A percentile compares a stretch with the other conserved stretches of the same genome.
phyloP scores from a whole-genome alignment of 257 asterid genomes.

The Ilex aquifolium region DNA sequence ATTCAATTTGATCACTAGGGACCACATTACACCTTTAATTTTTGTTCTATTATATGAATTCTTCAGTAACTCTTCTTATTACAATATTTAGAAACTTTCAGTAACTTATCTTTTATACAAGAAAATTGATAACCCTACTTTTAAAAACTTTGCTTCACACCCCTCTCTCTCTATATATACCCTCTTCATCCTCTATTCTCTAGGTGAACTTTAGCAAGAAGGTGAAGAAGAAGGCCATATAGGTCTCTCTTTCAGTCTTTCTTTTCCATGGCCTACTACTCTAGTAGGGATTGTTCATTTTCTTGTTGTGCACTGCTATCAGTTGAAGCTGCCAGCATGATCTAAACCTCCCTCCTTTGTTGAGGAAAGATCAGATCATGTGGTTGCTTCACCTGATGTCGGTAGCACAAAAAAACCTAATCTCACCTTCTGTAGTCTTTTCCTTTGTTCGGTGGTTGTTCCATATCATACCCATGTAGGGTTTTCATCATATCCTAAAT shows the following conservation, averaged over 20 bases:
- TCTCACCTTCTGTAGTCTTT: conserved; percentile 11
- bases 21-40: conserved; percentile 26
- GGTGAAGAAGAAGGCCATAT: conserved; percentile 3
- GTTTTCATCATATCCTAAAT: not conserved
- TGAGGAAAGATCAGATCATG: conserved; percentile 31
- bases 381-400: conserved; percentile 32
- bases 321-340: conserved; percentile 41
- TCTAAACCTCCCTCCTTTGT: conserved; percentile 23
- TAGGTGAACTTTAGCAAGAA: conserved; percentile 12
- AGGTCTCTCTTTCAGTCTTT: conserved; percentile 9
- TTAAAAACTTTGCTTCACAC: conserved; percentile 6
- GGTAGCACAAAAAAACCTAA: conserved; percentile 21
- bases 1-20: conserved; percentile 40
- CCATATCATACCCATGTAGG: too few species aligned
- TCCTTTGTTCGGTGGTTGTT: not conserved
- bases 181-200: conserved; percentile 14
- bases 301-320: conserved; percentile 19
- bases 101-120: conserved; percentile 23
- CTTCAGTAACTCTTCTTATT: conserved; percentile 1
- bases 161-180: conserved; percentile 27
- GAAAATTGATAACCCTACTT: not conserved
- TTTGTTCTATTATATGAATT: conserved; percentile 21
- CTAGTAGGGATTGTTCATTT: conserved; percentile 8
- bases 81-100: conserved; percentile 1
- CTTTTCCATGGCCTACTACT: conserved; percentile 1